Percentiles rank a stretch among this genome's conserved stretches.
These are phyloP conservation scores for Solanum bukasovii DNA, from an alignment of 257 asterid species.

Conservation along the genomic window DNA sequence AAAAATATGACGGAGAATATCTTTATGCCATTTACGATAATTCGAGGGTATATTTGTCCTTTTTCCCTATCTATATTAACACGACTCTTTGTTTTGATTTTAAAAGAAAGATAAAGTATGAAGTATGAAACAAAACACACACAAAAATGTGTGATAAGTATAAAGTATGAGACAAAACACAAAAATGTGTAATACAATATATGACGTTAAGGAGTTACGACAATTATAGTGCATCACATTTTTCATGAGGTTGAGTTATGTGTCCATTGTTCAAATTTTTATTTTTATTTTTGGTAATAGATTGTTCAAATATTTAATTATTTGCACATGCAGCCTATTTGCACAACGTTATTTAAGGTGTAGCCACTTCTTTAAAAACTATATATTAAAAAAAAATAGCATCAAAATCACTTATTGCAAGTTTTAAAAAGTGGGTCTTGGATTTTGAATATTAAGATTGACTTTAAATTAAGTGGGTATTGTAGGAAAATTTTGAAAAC, in stretches of 20 bases:
- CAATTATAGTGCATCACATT: not conserved
- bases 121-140: not conserved
- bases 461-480: no score
- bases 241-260: no score
- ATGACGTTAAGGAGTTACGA: not conserved
- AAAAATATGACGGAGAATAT: no score
- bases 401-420: not conserved
- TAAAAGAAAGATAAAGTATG: not conserved
- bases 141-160: not conserved
- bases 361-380: not conserved
- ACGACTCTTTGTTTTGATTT: not conserved
- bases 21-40: no score
- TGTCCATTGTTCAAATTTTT: no score
- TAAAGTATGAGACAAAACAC: not conserved
- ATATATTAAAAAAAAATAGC: not conserved
- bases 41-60: no score
- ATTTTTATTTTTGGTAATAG: no score
- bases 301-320: not conserved
- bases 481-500: not conserved
- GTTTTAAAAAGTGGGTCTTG: not conserved
- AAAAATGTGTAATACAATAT: not conserved
- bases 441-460: not conserved
- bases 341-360: not conserved
- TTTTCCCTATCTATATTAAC: no score
- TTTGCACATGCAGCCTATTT: not conserved